Percentiles rank a stretch among this genome's conserved stretches.
phyloP scores from a whole-genome alignment of 192 early-diverging fungal species.

The Gamsiella multidivaricata region DNA sequence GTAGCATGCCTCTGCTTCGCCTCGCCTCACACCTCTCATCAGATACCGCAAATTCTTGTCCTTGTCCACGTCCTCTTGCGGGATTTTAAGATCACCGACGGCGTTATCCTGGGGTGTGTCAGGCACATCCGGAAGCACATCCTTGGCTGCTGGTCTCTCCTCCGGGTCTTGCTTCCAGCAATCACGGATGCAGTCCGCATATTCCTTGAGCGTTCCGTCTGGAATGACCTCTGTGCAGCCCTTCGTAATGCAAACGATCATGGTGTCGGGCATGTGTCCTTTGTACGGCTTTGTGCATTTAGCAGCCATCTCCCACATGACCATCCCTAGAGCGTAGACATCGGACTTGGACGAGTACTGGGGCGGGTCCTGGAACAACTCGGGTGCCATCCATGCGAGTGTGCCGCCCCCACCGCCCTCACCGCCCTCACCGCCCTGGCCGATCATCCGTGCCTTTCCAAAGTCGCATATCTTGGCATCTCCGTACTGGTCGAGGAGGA shows the following conservation, averaged over 20 bases:
- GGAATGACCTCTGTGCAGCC: conserved; percentile 2
- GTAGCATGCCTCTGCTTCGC: no score
- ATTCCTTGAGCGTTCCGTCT: not conserved
- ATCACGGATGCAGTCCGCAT: not conserved
- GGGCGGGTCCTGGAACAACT: not conserved
- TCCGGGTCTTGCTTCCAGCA: conserved; percentile 2
- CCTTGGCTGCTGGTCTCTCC: conserved; percentile 4
- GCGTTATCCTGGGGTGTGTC: not conserved
- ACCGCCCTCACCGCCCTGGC: not conserved
- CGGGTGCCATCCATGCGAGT: conserved; percentile 13
- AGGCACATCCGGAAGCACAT: not conserved
- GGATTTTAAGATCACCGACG: not conserved
- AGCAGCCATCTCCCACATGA: conserved; percentile 36
- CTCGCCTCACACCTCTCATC: no score
- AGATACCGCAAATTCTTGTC: no score
- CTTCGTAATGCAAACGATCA: conserved; percentile 3
- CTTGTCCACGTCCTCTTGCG: not conserved
- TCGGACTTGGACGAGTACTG: conserved; percentile 22
- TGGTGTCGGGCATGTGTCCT: not conserved
- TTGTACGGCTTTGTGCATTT: conserved; percentile 2
- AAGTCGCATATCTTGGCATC: conserved; percentile 30
- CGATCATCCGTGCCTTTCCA: not conserved
- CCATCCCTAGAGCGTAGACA: conserved; percentile 36
- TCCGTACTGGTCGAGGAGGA: conserved; percentile 4
- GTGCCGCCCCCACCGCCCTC: not conserved